A percentile compares a stretch with the other conserved stretches of the same genome.
Evolutionary conservation across 2,329 filamentous ascomycete species (phyloP).

Genomic region (Fusarium sp.): DNA sequence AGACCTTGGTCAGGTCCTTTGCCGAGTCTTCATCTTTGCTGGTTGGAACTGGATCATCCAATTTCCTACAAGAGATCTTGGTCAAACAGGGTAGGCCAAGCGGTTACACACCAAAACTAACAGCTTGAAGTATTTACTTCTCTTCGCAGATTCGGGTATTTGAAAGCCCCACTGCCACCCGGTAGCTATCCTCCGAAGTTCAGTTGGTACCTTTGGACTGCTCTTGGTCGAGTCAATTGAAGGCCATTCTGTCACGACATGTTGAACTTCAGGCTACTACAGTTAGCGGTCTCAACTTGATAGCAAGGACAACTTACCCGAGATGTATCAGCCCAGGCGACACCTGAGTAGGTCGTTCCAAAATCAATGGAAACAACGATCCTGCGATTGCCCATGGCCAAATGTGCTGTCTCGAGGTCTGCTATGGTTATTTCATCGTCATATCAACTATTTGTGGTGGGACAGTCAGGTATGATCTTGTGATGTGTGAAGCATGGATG

Average conservation of each 20-base stretch:
- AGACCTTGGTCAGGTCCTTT: slow-evolving; percentile 57
- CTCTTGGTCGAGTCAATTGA: slow-evolving; percentile 51
- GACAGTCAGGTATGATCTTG: slow-evolving; percentile 32
- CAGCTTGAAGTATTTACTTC: slow-evolving; percentile 64
- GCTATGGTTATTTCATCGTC: slow-evolving; percentile 39
- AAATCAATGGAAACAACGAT: slow-evolving; percentile 69
- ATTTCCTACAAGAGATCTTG: slow-evolving; percentile 48
- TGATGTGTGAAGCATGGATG: slow-evolving; percentile 25
- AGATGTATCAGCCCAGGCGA: slow-evolving; percentile 64
- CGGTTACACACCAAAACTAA: slow-evolving; percentile 49
- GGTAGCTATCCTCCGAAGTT: slow-evolving; percentile 58
- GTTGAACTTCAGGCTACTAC: slow-evolving; percentile 56
- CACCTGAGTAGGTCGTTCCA: slow-evolving; percentile 68
- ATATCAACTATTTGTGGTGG: slow-evolving; percentile 41
- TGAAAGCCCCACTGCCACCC: slow-evolving; percentile 65
- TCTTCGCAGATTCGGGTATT: slow-evolving; percentile 58
- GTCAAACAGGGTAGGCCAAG: slow-evolving; percentile 27
- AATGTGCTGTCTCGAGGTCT: slow-evolving; percentile 30
- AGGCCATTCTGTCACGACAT: slow-evolving; percentile 62
- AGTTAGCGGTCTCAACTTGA: slow-evolving; percentile 41
- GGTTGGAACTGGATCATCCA: slow-evolving; percentile 52
- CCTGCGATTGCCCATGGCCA: slow-evolving; percentile 54
- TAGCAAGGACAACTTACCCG: slow-evolving; percentile 48
- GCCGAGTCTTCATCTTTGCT: slow-evolving; percentile 54
- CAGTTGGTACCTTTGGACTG: slow-evolving; percentile 64